Percentiles rank a stretch among this genome's conserved stretches.
phyloP scores from a whole-genome alignment of 1,139 yeast species.

The Taiozyma sp. region DNA sequence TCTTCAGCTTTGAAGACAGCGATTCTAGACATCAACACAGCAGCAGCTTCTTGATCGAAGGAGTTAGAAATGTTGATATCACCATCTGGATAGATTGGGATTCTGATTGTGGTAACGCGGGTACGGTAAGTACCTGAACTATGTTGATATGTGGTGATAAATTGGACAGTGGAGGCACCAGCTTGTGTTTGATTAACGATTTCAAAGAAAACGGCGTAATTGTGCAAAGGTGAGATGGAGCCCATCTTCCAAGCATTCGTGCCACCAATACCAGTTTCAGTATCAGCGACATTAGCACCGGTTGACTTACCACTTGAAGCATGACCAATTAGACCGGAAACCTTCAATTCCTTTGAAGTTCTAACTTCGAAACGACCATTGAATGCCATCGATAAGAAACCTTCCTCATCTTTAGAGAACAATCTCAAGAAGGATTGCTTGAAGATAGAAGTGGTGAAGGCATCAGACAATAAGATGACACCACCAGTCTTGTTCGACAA shows the following conservation, averaged over 20 bases:
- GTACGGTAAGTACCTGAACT: conserved; percentile 78
- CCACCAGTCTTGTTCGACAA: conserved; percentile 93
- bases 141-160: conserved; percentile 75
- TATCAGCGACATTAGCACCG: conserved; percentile 76
- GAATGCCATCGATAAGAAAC: conserved; percentile 82
- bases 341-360: conserved; percentile 84
- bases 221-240: conserved; percentile 77
- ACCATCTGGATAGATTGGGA: conserved; percentile 39
- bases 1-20: conserved; percentile 88
- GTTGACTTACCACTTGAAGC: conserved; percentile 66
- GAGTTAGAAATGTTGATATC: conserved; percentile 50
- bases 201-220: conserved; percentile 87
- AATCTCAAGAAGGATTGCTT: conserved; percentile 89
- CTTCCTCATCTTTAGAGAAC: conserved; percentile 82
- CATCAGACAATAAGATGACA: conserved; percentile 83
- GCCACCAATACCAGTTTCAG: conserved; percentile 91
- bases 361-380: conserved; percentile 82
- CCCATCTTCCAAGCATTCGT: conserved; percentile 86
- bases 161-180: conserved; percentile 45
- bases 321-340: conserved; percentile 92
- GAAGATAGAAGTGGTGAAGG: conserved; percentile 94
- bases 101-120: conserved; percentile 85
- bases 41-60: conserved; percentile 99
- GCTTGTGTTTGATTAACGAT: conserved; percentile 52
- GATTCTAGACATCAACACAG: conserved; percentile 90